phyloP scores from a whole-genome alignment of 305 asterid genomes.

The Solanum hybrid region DNA sequence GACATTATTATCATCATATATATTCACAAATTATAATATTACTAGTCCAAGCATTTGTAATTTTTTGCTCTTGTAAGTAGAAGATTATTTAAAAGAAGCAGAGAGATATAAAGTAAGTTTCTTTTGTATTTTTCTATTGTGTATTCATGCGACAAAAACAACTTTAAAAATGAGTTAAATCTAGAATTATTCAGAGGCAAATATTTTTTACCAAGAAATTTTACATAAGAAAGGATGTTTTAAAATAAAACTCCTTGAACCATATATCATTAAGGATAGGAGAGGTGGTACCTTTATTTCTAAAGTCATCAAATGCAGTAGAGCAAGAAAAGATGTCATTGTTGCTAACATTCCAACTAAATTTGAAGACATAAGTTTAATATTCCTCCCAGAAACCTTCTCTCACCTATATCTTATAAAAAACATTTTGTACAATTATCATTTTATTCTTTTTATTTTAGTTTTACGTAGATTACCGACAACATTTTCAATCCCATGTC shows the following conservation, averaged over 20 bases:
- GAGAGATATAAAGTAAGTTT: background rate
- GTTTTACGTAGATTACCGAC: background rate
- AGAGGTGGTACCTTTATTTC: background rate
- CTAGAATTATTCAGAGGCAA: background rate
- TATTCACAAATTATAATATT: background rate
- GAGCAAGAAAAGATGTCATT: too few relatives aligned
- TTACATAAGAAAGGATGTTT: background rate
- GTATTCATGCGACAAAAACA: background rate
- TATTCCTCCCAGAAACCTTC: background rate
- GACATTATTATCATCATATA: background rate
- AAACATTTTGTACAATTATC: background rate
- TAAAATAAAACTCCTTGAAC: background rate
- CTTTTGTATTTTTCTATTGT: background rate
- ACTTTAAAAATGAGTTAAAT: background rate
- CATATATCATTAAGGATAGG: background rate
- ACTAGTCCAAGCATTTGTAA: background rate
- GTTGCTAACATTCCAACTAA: background rate
- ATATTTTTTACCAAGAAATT: background rate
- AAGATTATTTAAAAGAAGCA: background rate
- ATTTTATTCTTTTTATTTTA: background rate
- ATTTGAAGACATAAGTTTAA: background rate
- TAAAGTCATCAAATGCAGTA: background rate
- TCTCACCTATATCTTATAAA: background rate
- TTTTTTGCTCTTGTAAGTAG: background rate
- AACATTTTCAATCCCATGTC: background rate